Percentiles rank a stretch among this genome's conserved stretches.
phyloP scores from a whole-genome alignment of 495 filamentous ascomycete species.

The Cercophora samala region DNA sequence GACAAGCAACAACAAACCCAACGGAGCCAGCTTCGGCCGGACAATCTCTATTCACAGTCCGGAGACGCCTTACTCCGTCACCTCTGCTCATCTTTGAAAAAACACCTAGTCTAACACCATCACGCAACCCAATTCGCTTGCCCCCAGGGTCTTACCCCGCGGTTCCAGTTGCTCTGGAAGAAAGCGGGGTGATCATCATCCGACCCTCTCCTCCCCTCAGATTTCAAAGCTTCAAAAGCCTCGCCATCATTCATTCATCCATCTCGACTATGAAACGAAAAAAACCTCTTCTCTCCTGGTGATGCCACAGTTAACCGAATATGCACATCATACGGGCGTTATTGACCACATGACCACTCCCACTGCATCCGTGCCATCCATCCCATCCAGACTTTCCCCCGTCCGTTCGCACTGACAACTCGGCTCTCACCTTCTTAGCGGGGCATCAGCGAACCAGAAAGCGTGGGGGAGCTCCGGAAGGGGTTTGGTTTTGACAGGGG shows the following conservation, averaged over 20 bases:
- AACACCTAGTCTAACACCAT: neutral
- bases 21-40: neutral
- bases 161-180: neutral
- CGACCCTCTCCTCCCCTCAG: neutral
- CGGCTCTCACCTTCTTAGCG: neutral
- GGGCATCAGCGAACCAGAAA: neutral
- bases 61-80: neutral
- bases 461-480: neutral
- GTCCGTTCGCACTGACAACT: neutral
- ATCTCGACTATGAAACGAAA: neutral
- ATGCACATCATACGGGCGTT: neutral
- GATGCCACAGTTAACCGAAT: neutral
- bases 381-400: neutral
- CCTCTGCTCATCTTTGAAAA: neutral
- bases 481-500: neutral
- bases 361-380: neutral
- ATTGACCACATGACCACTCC: neutral
- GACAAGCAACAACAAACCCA: no score
- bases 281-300: neutral
- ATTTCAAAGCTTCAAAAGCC: neutral
- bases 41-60: neutral
- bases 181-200: neutral
- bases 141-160: neutral
- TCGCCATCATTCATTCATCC: neutral
- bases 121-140: neutral